phyloP scores from a whole-genome alignment of 192 early-diverging fungal genomes.

The Oehlia diaphana region DNA sequence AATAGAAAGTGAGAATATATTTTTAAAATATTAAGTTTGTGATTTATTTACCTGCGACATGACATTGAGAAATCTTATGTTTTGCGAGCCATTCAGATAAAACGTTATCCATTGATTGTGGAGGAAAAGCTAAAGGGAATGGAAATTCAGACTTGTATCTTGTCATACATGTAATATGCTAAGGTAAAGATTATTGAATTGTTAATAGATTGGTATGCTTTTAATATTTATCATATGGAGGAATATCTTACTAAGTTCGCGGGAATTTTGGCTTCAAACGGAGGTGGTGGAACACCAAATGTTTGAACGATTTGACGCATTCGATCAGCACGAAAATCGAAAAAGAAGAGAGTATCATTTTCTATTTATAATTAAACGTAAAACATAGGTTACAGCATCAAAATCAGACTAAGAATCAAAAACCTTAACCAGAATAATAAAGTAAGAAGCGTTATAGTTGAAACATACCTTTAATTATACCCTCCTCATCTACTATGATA shows the following conservation, averaged over 20 bases:
- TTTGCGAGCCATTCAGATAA: constrained; percentile 96
- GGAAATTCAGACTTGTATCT: constrained; percentile 98
- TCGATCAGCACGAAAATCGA: constrained; percentile 98
- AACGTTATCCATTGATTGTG: constrained; percentile 97
- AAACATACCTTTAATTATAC: constrained; percentile 58
- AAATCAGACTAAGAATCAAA: background rate
- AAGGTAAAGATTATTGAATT: constrained; percentile 28
- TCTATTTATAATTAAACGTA: constrained; percentile 43
- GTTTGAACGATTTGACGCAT: constrained; percentile 92
- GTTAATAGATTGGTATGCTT: background rate
- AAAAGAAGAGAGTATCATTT: constrained; percentile 92
- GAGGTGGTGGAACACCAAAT: constrained; percentile 82
- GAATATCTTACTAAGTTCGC: constrained; percentile 61
- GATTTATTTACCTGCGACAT: constrained; percentile 67
- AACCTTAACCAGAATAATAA: background rate
- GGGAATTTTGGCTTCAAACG: constrained; percentile 82
- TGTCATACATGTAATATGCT: constrained; percentile 90
- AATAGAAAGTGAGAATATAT: background rate
- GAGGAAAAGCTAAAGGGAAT: constrained; percentile 94
- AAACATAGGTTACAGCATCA: background rate
- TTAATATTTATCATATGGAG: constrained; percentile 1
- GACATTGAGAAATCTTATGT: constrained; percentile 84
- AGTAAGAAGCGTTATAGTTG: background rate
- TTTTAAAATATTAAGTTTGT: background rate
- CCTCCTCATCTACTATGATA: constrained; percentile 81